phyloP scores from a whole-genome alignment of 2,329 filamentous ascomycete genomes.

The Lanzia echinophila region DNA sequence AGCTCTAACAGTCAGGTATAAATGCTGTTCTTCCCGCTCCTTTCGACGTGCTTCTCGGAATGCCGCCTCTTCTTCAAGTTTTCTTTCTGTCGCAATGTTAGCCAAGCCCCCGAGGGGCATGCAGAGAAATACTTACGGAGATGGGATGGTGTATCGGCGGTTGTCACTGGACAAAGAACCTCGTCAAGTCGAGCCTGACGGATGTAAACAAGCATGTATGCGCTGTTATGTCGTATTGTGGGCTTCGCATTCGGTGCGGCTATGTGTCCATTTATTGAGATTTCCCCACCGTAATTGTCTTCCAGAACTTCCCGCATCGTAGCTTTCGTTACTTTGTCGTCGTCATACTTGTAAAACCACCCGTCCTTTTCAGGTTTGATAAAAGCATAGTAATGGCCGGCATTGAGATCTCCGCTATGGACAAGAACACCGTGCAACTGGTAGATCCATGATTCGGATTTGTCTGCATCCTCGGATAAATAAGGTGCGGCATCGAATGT shows the following conservation, averaged over 20 bases:
- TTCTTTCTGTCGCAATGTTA: slow-evolving; percentile 47
- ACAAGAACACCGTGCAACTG: slow-evolving; percentile 92
- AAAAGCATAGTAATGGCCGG: slow-evolving; percentile 97
- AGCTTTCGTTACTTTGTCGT: slow-evolving; percentile 92
- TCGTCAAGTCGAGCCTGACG: slow-evolving; percentile 78
- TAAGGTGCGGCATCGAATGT: slow-evolving; percentile 80
- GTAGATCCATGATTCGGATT: slow-evolving; percentile 83
- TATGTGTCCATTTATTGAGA: slow-evolving; percentile 36
- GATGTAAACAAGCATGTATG: slow-evolving; percentile 98
- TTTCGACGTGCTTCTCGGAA: slow-evolving; percentile 70
- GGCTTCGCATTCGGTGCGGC: slow-evolving; percentile 49
- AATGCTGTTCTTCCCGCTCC: slow-evolving; percentile 87
- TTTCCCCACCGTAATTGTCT: slow-evolving; percentile 90
- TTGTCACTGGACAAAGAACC: slow-evolving; percentile 69
- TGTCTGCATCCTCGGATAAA: slow-evolving; percentile 78
- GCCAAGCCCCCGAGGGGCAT: slow-evolving; percentile 1
- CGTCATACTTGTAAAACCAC: slow-evolving; percentile 94
- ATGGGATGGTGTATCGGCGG: slow-evolving; percentile 74
- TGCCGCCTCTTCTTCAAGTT: slow-evolving; percentile 75
- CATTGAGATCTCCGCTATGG: slow-evolving; percentile 93
- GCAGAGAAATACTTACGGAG: slow-evolving; percentile 50
- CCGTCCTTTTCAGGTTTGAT: slow-evolving; percentile 90
- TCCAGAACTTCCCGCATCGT: slow-evolving; percentile 87
- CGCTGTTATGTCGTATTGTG: slow-evolving; percentile 66
- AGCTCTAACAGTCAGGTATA: slow-evolving; percentile 81